Evolutionary conservation across 305 asterid species (phyloP).

Genomic region (Fraxinus nigra): DNA sequence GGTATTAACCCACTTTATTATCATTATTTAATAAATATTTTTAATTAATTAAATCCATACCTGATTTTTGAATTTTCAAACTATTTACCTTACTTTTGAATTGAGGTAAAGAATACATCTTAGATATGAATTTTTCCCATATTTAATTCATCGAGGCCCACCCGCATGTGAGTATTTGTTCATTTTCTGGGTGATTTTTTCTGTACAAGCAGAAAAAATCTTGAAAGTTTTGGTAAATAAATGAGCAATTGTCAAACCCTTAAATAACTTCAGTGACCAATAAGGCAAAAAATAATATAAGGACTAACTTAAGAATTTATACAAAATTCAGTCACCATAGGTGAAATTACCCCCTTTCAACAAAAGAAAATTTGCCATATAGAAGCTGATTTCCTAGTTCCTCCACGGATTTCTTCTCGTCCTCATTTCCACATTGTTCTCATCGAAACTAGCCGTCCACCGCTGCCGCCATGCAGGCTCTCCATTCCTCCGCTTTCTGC

Average conservation of each 20-base stretch:
- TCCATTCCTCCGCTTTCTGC: slow-evolving; percentile 43
- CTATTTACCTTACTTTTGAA: no score
- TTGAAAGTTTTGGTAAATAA: neutral
- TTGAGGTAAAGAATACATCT: no score
- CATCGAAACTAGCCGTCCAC: slow-evolving; percentile 38
- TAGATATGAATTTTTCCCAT: no score
- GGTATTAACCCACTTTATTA: no score
- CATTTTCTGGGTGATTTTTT: no score
- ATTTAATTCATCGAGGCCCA: no score
- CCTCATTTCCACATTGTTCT: slow-evolving; percentile 26
- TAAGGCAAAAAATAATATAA: neutral
- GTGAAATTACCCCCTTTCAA: neutral
- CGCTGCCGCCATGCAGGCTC: slow-evolving; percentile 48
- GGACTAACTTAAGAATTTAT: neutral
- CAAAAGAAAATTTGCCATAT: neutral
- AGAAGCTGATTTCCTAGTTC: neutral
- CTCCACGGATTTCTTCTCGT: neutral
- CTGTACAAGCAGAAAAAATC: no score
- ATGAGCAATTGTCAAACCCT: neutral
- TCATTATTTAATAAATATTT: no score
- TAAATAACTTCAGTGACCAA: neutral
- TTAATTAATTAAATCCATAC: no score
- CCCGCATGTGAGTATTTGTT: no score
- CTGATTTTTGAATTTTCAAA: no score
- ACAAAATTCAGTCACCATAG: neutral